Conservation (phyloP, 169 alveolate species). For the Neospora caninum region DNA sequence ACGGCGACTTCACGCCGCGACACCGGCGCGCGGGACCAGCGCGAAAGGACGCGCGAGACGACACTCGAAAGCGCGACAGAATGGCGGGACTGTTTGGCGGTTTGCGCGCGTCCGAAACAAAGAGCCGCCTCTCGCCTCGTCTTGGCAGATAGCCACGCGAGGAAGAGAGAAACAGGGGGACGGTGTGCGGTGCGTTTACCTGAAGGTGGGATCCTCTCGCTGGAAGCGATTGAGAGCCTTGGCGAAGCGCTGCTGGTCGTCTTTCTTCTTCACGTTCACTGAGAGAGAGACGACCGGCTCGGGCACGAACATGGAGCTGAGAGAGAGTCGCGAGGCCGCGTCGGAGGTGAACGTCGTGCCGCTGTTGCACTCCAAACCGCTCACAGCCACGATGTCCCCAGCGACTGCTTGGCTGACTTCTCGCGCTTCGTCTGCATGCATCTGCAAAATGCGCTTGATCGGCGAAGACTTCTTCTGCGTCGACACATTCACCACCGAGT, state of each 20-base stretch:
- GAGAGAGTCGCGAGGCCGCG: constrained; percentile 79
- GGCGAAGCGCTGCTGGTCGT: constrained; percentile 79
- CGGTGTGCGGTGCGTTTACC: constrained; percentile 13
- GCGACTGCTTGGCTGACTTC: constrained; percentile 91
- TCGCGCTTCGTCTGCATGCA: constrained; percentile 94
- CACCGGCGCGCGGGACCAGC: too few relatives aligned
- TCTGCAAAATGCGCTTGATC: constrained; percentile 80
- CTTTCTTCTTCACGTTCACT: constrained; percentile 81
- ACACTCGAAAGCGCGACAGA: too few relatives aligned
- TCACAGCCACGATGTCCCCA: constrained; percentile 97
- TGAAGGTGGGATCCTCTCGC: constrained; percentile 96
- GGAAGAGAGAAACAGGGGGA: too few relatives aligned
- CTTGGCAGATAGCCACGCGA: too few relatives aligned
- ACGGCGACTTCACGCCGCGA: background rate
- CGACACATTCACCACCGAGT: constrained; percentile 78
- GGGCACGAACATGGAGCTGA: constrained; percentile 91
- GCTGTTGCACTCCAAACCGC: constrained; percentile 93
- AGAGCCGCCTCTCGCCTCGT: too few relatives aligned
- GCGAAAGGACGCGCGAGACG: too few relatives aligned
- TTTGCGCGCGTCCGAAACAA: too few relatives aligned
- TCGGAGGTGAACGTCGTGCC: constrained; percentile 67
- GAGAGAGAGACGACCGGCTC: constrained; percentile 94
- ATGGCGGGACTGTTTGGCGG: too few relatives aligned
- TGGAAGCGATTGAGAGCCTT: constrained; percentile 91
- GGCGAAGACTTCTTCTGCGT: constrained; percentile 75